Evolutionary conservation across 2,329 filamentous ascomycete genomes (phyloP), one percentile per base, ranked within the genome.

Genomic region (Westerdykella aurantiaca): DNA sequence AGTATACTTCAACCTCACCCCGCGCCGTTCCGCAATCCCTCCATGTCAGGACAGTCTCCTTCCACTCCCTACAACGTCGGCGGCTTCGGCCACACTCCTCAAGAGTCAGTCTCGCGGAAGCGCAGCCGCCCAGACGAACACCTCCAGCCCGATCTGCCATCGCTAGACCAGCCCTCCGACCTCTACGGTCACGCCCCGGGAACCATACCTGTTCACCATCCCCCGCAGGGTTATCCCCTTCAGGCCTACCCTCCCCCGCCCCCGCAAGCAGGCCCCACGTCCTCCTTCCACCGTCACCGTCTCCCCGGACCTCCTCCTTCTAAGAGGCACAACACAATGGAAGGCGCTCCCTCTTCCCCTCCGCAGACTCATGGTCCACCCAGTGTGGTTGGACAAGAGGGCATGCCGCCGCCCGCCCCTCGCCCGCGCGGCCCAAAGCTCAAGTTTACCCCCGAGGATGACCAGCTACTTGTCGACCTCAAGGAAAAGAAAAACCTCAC

Each of bases 401-500:
- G 89, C 39, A 95, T 95, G 89, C 90, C 90, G 12, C 70, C 78
- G 34, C 89, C 89, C 42, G 89, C 88, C 35, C 80, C 85, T 41
- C 75, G 85, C 56, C 90, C 90, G 9, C 81, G 86, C 47, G 88
- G 88, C 3, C 89, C 89, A 6, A 96, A 95, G 70, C 76, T 95
- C 55, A 95, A 95, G 69, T 96, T 96, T 63, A 95, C 89, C 1
- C 82, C 87, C 9, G 89, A 95, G 66, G 90, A 96, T 63, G 90
- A 96, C 67, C 83, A 86, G 54, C 72, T 95, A 38, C 75, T 96
- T 42, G 83, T 95, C 44, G 87, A 95, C 61, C 73, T 96, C 49
- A 96, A 96, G 68, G 90, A 96, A 69, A 90, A 93, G 61, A 94
- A 93, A 68, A 90, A 88, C 61, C 74, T 96, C 63, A 95, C 90